Base-by-base conservation (phyloP, 352 stramenopile genomes). In the Pythium scleroteichum region DNA sequence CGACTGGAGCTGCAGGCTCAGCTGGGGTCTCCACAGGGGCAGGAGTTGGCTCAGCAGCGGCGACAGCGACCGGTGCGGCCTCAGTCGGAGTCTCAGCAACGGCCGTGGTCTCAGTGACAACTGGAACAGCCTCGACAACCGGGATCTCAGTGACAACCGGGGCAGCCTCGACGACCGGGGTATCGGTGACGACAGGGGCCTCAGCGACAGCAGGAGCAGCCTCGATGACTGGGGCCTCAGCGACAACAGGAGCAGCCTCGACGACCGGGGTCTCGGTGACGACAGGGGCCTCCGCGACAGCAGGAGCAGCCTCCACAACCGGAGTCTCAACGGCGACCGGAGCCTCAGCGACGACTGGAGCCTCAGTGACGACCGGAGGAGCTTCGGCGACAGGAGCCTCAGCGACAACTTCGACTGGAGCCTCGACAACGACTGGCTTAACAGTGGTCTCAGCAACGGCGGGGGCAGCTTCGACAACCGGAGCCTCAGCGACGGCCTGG, bases 311-410 rank as follows among this genome's bases (percentile, higher is more conserved):
- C 29, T 52, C 42, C 16, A 44, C 50, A 44, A 42, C 19, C 9
- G 49, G 39, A 39, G 63, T 63, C 14, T 67, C 55, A n/a, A 17
- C 57, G 4, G 55, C 50, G 24, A 51, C 41, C 14, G 52, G 2
- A 49, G 32, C 23, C 44, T 60, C 56, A 16, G 61, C 39, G 16
- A 26, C 60, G 19, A 42, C 24, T 44, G 49, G 32, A 10, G 32
- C 23, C 19, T 40, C 49, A 49, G 53, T 42, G 13, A 62, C 58
- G n/a, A 20, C 53, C 10, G 14, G 39, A 39, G 23, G 32, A 26
- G 33, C 20, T 20, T 53, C 53, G 1, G 20, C 40, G 6, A 39
- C 32, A 4, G 29, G 29, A 10, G 29, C 23, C 20, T 66, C 46
- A 14, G 38, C 22, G 44, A 29, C 44, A 29, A 24, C 46, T n/a